phyloP scores from a whole-genome alignment of 2,329 filamentous ascomycete species.

The Trichoderma aggressivum region DNA sequence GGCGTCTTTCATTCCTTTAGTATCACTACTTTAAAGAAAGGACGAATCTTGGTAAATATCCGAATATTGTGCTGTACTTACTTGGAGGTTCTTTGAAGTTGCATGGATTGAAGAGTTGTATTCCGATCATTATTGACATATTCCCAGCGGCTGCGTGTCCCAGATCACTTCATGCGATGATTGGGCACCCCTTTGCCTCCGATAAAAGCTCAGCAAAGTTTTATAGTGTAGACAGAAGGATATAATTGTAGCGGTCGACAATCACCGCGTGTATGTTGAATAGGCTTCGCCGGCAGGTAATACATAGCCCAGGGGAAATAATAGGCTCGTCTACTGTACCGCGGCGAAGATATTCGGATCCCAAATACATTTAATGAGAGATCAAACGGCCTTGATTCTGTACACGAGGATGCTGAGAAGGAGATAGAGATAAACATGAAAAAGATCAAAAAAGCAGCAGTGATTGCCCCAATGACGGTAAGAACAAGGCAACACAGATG shows the following conservation, averaged over 20 bases:
- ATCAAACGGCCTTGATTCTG: not conserved
- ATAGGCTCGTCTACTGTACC: no score
- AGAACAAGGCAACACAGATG: not conserved
- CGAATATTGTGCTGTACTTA: not conserved
- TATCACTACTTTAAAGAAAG: not conserved
- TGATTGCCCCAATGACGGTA: not conserved
- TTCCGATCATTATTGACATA: not conserved
- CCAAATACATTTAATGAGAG: not conserved
- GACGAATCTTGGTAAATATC: not conserved
- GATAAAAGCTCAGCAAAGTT: not conserved
- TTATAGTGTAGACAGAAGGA: not conserved
- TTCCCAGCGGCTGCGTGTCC: not conserved
- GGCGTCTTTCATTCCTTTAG: not conserved
- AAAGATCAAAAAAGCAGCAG: not conserved
- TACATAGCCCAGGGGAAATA: no score
- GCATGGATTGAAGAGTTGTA: not conserved
- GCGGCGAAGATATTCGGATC: not conserved
- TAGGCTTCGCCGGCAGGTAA: no score
- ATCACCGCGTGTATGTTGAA: no score
- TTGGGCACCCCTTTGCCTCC: not conserved
- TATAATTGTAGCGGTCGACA: not conserved
- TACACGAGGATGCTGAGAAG: not conserved
- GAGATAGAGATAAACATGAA: not conserved
- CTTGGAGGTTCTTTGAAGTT: not conserved
- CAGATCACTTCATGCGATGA: not conserved